These are phyloP conservation scores for Nemania sp. DNA, from an alignment of 2,329 filamentous ascomycete genomes.

Conservation along the genomic window DNA sequence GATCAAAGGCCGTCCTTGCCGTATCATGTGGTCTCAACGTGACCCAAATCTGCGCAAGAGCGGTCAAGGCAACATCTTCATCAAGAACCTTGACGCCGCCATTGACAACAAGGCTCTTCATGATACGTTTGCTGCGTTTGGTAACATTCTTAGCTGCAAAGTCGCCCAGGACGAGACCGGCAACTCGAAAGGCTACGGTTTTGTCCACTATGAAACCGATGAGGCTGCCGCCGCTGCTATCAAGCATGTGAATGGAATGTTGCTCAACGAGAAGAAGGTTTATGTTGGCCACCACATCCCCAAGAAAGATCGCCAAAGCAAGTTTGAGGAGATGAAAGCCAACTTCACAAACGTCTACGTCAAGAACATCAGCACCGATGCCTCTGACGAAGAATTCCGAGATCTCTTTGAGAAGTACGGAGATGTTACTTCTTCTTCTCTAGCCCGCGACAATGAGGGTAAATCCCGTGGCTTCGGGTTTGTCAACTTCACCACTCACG, in stretches of 20 bases:
- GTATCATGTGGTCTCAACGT: slow-evolving; percentile 99
- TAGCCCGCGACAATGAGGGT: slow-evolving; percentile 88
- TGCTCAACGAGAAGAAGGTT: slow-evolving; percentile 99
- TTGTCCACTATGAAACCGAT: slow-evolving; percentile 99
- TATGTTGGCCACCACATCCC: slow-evolving; percentile 99
- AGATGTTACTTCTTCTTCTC: slow-evolving; percentile 93
- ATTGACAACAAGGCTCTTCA: slow-evolving; percentile 99
- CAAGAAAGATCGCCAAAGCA: slow-evolving; percentile 99
- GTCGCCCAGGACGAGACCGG: slow-evolving; percentile 97
- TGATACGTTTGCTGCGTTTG: slow-evolving; percentile 98
- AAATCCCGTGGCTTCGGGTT: slow-evolving; percentile 97
- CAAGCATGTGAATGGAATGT: slow-evolving; percentile 99
- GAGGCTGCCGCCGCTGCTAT: slow-evolving; percentile 97
- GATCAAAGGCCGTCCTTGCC: slow-evolving; percentile 98
- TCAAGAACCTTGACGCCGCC: slow-evolving; percentile 98
- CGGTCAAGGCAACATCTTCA: slow-evolving; percentile 99
- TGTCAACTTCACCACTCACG: slow-evolving; percentile 94
- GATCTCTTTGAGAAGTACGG: slow-evolving; percentile 91
- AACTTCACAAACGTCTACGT: slow-evolving; percentile 99
- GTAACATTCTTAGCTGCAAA: slow-evolving; percentile 99
- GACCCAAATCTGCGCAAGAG: slow-evolving; percentile 99
- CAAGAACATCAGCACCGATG: slow-evolving; percentile 92
- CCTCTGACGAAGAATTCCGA: slow-evolving; percentile 93
- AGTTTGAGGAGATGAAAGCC: slow-evolving; percentile 99
- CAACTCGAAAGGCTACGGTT: slow-evolving; percentile 98